Base-by-base conservation (phyloP, 2,329 filamentous ascomycete species). In the Aspergillus brasiliensis region DNA sequence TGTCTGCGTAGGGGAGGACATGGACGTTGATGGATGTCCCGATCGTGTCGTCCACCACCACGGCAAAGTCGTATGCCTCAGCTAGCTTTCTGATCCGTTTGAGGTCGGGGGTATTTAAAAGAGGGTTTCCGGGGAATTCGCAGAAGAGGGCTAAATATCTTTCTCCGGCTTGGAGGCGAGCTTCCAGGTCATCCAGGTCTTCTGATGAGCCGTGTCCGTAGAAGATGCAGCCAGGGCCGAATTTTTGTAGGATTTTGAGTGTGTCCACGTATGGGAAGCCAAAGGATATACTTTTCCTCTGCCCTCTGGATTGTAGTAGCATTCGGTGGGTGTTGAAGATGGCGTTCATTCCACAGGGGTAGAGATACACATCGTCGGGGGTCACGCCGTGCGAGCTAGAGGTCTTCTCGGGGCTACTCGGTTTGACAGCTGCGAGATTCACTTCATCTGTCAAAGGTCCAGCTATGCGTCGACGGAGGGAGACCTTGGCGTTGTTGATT, bases 41-140 rank as follows among this genome's bases (percentile, higher is more conserved):
- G 8, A 57, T 46, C 2, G 37, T 60, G 8, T 60, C 48, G 15
- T 57, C 58, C 6, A 51, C 56, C 8, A 51, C 48, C 11, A 60
- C 38, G 17, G 38, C 51, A 8, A 60, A 60, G 1, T 38, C 23
- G 19, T 57, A 53, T 11, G 21, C 34, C 5, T 48, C 49, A 3
- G 48, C 23, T 15, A 60, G 23, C 19, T 44, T 11, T 11, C 23
- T 21, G 17, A 57, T 47, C 11, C 54, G 48, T 8, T 15, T n/a
- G 27, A 57, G 31, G 17, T 57, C 52, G 6, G 42, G 38, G 8
- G 25, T 23, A 1, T 17, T 8, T 8, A 60, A 19, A 8, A 47
- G 21, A 15, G 40, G n/a, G 17, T 57, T 60, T 15, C 25, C 25
- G 11, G 58, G 53, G 11, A 48, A 42, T 46, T 53, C 49, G 38